Conservation (phyloP, 208 protist species). For the Tritrichomonas musculus region DNA sequence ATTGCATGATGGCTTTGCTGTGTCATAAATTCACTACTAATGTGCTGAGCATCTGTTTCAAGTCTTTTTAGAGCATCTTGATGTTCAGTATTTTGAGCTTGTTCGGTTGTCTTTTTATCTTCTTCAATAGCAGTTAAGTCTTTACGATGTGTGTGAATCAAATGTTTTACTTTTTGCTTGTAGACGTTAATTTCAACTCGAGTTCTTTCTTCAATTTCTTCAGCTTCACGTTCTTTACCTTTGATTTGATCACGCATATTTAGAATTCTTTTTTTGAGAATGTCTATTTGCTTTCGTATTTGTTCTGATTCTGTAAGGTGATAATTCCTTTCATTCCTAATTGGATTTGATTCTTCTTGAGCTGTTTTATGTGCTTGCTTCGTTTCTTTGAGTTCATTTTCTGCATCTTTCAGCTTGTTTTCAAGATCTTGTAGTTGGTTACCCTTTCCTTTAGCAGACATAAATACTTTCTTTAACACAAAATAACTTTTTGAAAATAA, state of each 20-base stretch:
- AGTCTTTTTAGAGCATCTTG: neutral
- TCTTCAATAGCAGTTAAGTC: neutral
- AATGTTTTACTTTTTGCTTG: slow-evolving; percentile 26
- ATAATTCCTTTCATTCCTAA: neutral
- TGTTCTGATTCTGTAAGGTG: neutral
- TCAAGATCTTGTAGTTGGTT: neutral
- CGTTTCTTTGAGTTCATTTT: neutral
- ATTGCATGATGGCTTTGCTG: neutral
- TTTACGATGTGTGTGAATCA: neutral
- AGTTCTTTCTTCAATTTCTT: slow-evolving; percentile 30
- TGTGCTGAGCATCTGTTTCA: neutral
- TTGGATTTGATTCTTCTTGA: neutral
- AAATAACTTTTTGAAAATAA: no score
- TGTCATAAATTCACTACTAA: neutral
- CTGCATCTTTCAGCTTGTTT: neutral
- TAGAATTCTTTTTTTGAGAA: neutral
- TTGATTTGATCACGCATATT: neutral
- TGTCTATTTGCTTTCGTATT: neutral
- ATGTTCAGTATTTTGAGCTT: neutral
- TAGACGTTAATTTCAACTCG: neutral
- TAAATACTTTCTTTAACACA: no score
- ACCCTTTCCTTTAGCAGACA: no score
- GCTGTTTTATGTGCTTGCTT: neutral
- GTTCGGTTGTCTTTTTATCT: neutral
- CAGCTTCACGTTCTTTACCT: neutral